These are phyloP conservation scores for Xylariaceae sp. DNA, from an alignment of 2,329 filamentous ascomycete species.

Conservation along the genomic window DNA sequence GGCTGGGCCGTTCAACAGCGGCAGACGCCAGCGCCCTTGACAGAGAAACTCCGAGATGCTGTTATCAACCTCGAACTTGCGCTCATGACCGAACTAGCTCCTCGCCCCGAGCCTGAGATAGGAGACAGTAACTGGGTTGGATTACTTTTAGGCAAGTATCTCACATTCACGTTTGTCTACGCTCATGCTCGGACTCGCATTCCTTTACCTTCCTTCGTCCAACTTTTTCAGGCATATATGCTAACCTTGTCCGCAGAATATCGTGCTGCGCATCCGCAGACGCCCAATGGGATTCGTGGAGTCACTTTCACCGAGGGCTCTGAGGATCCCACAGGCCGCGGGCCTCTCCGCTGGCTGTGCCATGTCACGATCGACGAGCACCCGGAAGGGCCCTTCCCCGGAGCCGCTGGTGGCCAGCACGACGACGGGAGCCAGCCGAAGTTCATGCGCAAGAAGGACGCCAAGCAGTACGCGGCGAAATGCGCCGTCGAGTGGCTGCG, in stretches of 20 bases:
- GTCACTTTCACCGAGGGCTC: constrained; percentile 32
- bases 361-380: constrained; percentile 37
- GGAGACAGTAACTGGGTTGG: constrained; percentile 48
- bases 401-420: constrained; percentile 40
- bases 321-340: constrained; percentile 10
- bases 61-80: constrained; percentile 47
- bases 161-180: not conserved
- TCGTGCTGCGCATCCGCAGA: constrained; percentile 30
- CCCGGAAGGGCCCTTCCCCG: constrained; percentile 25
- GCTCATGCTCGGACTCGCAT: no score
- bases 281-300: not conserved
- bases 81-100: constrained; percentile 17
- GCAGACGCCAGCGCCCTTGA: constrained; percentile 45
- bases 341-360: constrained; percentile 33
- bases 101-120: constrained; percentile 33
- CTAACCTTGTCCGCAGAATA: constrained; percentile 43
- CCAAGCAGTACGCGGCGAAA: constrained; percentile 60
- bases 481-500: constrained; percentile 52
- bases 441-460: constrained; percentile 58
- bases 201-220: constrained; percentile 18
- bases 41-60: constrained; percentile 46
- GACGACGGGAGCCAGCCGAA: constrained; percentile 37
- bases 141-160: constrained; percentile 44
- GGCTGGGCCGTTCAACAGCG: constrained; percentile 45
- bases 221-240: constrained; percentile 9